Conservation (phyloP, 768 basidiomycete genomes). For the Hydnomerulius pinastri region DNA sequence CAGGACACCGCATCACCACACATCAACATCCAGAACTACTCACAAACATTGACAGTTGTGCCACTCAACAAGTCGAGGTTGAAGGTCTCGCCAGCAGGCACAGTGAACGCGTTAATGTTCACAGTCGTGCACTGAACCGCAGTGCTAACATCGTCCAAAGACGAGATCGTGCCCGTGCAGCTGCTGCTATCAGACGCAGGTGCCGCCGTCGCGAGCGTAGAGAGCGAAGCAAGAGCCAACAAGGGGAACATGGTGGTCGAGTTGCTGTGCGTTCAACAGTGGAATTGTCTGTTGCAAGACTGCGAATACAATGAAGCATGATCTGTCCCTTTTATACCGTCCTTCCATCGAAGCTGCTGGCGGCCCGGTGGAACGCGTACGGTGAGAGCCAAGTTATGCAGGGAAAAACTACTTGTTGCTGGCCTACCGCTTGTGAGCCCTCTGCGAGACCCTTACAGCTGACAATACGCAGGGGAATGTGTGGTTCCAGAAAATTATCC, state of each 20-base stretch:
- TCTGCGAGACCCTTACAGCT: too few species aligned
- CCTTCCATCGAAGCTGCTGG: background rate
- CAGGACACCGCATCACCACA: background rate
- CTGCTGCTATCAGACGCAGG: constrained; percentile 10
- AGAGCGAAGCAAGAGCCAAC: constrained; percentile 17
- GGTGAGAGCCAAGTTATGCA: too few species aligned
- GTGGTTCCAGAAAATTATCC: too few species aligned
- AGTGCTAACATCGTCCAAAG: constrained; percentile 48
- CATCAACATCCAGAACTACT: constrained; percentile 18
- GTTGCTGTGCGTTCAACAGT: background rate
- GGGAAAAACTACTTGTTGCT: too few species aligned
- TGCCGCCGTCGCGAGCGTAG: constrained; percentile 14
- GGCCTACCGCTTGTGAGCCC: too few species aligned
- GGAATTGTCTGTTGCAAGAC: background rate
- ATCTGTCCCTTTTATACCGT: constrained; percentile 5
- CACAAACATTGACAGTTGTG: constrained; percentile 61
- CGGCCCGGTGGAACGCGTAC: background rate
- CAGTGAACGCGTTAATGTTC: constrained; percentile 56
- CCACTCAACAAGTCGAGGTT: constrained; percentile 46
- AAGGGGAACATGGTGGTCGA: constrained; percentile 10
- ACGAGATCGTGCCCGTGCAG: constrained; percentile 58
- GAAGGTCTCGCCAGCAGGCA: constrained; percentile 54
- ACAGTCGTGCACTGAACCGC: constrained; percentile 61
- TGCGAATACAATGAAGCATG: too few species aligned
- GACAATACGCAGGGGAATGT: too few species aligned